Evolutionary conservation across 2,329 filamentous ascomycete species (phyloP).

Genomic region (Penicillium brasilianum): DNA sequence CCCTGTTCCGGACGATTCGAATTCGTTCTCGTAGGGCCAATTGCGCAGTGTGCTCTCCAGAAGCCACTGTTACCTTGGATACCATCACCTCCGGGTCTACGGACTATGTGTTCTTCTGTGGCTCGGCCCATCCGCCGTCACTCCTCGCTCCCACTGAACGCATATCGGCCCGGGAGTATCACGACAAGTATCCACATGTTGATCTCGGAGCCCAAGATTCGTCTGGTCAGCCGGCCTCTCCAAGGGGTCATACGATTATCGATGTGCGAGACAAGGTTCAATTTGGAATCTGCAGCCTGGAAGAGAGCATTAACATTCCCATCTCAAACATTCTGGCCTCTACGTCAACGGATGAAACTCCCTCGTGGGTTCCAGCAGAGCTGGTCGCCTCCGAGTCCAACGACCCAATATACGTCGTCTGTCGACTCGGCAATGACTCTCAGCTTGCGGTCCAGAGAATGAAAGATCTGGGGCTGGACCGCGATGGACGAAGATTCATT

Average conservation of each 20-base stretch:
- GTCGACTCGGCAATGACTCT: slow-evolving; percentile 56
- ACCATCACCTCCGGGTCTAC: slow-evolving; percentile 68
- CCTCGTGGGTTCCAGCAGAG: slow-evolving; percentile 37
- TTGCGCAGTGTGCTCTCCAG: slow-evolving; percentile 77
- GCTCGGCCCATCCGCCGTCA: slow-evolving; percentile 60
- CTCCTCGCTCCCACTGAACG: slow-evolving; percentile 69
- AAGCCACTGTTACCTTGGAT: slow-evolving; percentile 66
- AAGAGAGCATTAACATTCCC: slow-evolving; percentile 70
- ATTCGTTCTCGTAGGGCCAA: slow-evolving; percentile 71
- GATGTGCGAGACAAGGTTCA: slow-evolving; percentile 87
- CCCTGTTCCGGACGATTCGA: slow-evolving; percentile 72
- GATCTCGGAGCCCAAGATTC: not conserved
- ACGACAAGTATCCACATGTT: slow-evolving; percentile 23
- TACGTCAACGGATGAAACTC: slow-evolving; percentile 14
- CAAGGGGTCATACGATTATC: slow-evolving; percentile 63
- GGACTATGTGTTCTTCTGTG: slow-evolving; percentile 89
- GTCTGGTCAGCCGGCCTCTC: slow-evolving; percentile 7
- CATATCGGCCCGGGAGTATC: slow-evolving; percentile 68
- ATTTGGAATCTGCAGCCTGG: slow-evolving; percentile 77
- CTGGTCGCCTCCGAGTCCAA: slow-evolving; percentile 30
- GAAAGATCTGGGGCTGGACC: slow-evolving; percentile 46
- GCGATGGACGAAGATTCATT: slow-evolving; percentile 40
- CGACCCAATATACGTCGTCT: slow-evolving; percentile 51
- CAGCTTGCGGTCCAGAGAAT: slow-evolving; percentile 51
- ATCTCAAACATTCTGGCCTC: slow-evolving; percentile 49